Percentiles rank a stretch among this genome's conserved stretches.
phyloP scores from a whole-genome alignment of 176 grass and related monocot genomes.

The Alloteropsis semialata region DNA sequence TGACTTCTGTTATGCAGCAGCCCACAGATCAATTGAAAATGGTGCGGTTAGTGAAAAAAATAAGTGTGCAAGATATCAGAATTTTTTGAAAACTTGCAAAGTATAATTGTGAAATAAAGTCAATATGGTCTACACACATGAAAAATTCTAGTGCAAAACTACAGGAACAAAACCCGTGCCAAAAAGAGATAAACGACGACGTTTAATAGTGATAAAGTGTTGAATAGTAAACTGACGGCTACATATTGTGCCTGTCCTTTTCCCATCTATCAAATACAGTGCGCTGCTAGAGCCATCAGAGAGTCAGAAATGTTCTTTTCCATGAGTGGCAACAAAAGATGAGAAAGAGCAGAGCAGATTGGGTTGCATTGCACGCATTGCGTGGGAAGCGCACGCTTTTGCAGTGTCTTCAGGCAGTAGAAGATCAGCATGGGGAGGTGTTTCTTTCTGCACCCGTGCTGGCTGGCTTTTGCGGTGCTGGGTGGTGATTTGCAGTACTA shows the following conservation, averaged over 20 bases:
- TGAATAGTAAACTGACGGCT: background rate
- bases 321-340: background rate
- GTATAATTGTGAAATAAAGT: background rate
- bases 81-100: background rate
- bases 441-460: conserved; percentile 20
- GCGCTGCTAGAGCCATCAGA: background rate
- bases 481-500: background rate
- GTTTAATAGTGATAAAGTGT: background rate
- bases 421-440: conserved; percentile 47
- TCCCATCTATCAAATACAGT: background rate
- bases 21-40: background rate
- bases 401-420: background rate
- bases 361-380: conserved; percentile 1
- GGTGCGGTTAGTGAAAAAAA: background rate
- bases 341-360: background rate
- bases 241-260: background rate
- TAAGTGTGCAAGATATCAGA: background rate
- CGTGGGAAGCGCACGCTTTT: conserved; percentile 23
- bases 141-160: background rate
- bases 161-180: background rate
- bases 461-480: background rate
- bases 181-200: background rate
- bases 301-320: background rate
- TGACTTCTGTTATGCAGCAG: background rate
- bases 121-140: background rate